phyloP scores from a whole-genome alignment of 75 land plant genomes.

The Pseudotsuga menziesii region DNA sequence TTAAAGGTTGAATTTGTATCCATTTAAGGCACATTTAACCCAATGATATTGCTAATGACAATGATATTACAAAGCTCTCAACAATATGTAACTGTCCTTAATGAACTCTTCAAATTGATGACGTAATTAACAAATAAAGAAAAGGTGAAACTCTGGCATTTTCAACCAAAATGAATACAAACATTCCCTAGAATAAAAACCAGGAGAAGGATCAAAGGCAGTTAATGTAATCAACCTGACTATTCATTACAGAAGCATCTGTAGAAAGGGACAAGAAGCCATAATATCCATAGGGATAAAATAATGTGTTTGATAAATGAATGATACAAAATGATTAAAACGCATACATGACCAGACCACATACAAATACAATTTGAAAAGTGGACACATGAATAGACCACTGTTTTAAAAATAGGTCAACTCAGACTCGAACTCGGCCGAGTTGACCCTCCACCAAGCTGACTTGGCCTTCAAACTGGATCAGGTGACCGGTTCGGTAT shows the following conservation, averaged over 20 bases:
- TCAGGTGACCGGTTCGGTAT: no score
- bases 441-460: no score
- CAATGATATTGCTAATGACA: not conserved
- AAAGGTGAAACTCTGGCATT: not conserved
- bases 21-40: not conserved
- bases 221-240: not conserved
- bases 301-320: no score
- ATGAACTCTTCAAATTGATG: not conserved
- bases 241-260: no score
- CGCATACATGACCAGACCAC: no score
- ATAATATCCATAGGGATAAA: no score
- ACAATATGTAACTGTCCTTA: not conserved
- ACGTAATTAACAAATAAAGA: not conserved
- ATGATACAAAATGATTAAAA: no score
- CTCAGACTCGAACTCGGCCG: no score
- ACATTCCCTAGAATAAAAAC: not conserved
- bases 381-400: no score
- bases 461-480: no score
- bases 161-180: not conserved
- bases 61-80: not conserved
- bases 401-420: conserved; percentile 24
- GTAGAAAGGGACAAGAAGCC: no score
- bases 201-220: not conserved
- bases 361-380: no score
- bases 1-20: not conserved